Evolutionary conservation across 495 filamentous ascomycete species (phyloP).

Genomic region (Margaritispora aquatica): DNA sequence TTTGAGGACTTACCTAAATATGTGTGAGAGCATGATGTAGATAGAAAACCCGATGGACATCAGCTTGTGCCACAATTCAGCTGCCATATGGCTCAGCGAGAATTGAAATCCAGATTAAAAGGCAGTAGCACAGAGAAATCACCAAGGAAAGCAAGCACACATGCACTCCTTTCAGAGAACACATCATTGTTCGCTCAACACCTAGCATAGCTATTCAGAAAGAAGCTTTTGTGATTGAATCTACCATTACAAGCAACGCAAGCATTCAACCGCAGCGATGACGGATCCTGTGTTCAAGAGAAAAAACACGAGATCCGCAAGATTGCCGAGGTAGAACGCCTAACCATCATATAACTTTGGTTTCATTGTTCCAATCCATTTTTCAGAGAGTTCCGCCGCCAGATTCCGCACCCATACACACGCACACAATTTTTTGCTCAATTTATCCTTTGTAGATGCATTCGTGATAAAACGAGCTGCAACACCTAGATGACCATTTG

Average conservation of each 20-base stretch:
- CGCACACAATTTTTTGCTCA: slow-evolving; percentile 15
- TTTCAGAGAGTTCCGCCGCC: slow-evolving; percentile 11
- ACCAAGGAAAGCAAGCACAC: no score
- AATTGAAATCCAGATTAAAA: no score
- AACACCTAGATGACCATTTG: slow-evolving; percentile 1
- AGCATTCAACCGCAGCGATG: slow-evolving; percentile 13
- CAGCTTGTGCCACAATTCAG: no score
- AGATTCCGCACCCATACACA: background rate
- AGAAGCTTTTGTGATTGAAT: slow-evolving; percentile 11
- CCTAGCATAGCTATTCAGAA: slow-evolving; percentile 15
- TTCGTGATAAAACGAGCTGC: background rate
- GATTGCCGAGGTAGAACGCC: slow-evolving; percentile 10
- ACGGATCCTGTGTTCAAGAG: slow-evolving; percentile 5
- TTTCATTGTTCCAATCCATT: slow-evolving; percentile 5
- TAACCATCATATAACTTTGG: slow-evolving; percentile 13
- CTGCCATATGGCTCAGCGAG: no score
- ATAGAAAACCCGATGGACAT: no score
- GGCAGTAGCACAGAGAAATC: no score
- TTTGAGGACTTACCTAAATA: no score
- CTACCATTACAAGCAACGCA: slow-evolving; percentile 19
- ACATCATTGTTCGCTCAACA: slow-evolving; percentile 10
- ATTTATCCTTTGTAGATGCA: slow-evolving; percentile 9
- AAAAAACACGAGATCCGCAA: slow-evolving; percentile 5
- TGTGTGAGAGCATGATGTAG: no score
- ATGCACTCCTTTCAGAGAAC: background rate